Conservation (phyloP, 2,329 filamentous ascomycete genomes). For the Fusarium sp. region DNA sequence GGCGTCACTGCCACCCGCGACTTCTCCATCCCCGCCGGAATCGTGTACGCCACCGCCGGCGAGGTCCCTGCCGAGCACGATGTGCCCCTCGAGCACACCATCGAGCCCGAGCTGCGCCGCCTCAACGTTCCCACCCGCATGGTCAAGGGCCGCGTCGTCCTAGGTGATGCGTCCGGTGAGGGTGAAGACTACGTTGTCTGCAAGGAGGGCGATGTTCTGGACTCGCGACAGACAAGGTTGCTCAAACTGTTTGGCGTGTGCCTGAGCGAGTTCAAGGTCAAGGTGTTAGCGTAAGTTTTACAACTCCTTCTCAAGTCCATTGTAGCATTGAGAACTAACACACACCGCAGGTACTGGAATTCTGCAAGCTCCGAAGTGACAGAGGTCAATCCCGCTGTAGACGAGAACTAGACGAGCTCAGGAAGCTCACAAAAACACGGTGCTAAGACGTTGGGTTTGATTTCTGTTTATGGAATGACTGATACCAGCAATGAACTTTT, state of each 20-base stretch:
- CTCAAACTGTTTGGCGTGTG: conserved; percentile 95
- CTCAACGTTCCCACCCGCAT: conserved; percentile 92
- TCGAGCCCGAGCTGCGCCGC: conserved; percentile 92
- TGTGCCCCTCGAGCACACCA: conserved; percentile 86
- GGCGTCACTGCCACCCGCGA: conserved; percentile 81
- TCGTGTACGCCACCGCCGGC: conserved; percentile 85
- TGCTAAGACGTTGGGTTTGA: conserved; percentile 47
- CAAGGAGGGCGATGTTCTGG: conserved; percentile 86
- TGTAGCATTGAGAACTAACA: conserved; percentile 37
- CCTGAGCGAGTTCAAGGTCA: conserved; percentile 90
- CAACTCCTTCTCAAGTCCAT: not conserved
- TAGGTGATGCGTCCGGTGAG: conserved; percentile 72
- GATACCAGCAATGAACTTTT: conserved; percentile 54
- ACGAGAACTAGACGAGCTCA: conserved; percentile 46
- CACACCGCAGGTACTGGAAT: conserved; percentile 70
- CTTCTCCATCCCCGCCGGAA: conserved; percentile 87
- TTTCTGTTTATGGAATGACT: conserved; percentile 50
- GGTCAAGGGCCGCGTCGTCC: conserved; percentile 87
- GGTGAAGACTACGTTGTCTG: conserved; percentile 82
- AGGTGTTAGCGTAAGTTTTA: conserved; percentile 77
- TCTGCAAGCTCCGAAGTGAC: conserved; percentile 73
- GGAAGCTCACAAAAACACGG: conserved; percentile 36
- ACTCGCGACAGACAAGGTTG: conserved; percentile 92
- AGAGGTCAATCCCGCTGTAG: conserved; percentile 63
- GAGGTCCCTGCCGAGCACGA: conserved; percentile 87